Conservation (phyloP, 78 protist species). For the slime mould (Dictyostelium discoideum) region dicty_2.7 NC_007090.3:5172501-5173000, state of each 20-base stretch:
- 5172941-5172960: neutral
- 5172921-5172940: neutral
- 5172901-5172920: neutral
- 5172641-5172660: neutral
- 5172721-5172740: neutral
- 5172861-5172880: neutral
- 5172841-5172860: neutral
- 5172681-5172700: neutral
- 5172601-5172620: neutral
- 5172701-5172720: neutral
- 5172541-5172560: neutral
- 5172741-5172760: neutral
- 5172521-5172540: neutral
- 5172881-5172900: neutral
- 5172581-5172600: neutral
- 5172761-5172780: neutral
- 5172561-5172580: neutral
- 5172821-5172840: neutral
- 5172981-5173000: constrained; percentile 23
- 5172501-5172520: neutral
- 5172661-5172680: neutral
- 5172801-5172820: too few species aligned
- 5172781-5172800: neutral
- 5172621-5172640: neutral
- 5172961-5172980: neutral